These are phyloP conservation scores for Mycena maculata DNA, from an alignment of 768 basidiomycete genomes.

Conservation along the genomic window DNA sequence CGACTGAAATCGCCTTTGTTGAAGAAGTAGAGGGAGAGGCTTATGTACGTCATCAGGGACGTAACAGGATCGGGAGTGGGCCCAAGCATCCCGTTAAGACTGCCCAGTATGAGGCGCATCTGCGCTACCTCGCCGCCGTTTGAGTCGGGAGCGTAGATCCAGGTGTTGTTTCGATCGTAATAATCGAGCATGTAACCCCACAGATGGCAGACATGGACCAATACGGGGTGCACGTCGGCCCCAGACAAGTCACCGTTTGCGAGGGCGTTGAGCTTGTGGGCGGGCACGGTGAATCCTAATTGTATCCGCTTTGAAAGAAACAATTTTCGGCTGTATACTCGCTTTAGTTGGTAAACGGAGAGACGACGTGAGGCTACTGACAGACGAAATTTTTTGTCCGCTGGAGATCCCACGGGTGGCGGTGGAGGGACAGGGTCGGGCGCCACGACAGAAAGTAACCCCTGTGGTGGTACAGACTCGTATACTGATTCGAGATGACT, in stretches of 20 bases:
- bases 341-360: too few species aligned
- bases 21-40: constrained; percentile 32
- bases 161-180: constrained; percentile 14
- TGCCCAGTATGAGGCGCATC: constrained; percentile 30
- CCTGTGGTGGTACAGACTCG: neutral
- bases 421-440: too few species aligned
- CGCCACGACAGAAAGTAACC: neutral
- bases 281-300: constrained; percentile 24
- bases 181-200: constrained; percentile 34
- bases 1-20: constrained; percentile 25
- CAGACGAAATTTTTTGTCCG: constrained; percentile 27
- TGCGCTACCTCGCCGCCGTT: constrained; percentile 29
- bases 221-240: constrained; percentile 25
- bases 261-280: constrained; percentile 21
- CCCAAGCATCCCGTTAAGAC: constrained; percentile 26
- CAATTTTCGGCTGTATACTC: constrained; percentile 28
- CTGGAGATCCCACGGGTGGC: neutral
- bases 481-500: neutral
- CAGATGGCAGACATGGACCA: constrained; percentile 31
- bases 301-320: constrained; percentile 24
- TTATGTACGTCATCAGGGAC: constrained; percentile 7
- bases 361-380: too few species aligned
- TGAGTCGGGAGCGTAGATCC: constrained; percentile 22
- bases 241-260: constrained; percentile 24
- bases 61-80: constrained; percentile 24